phyloP scores from a whole-genome alignment of 495 filamentous ascomycete species.

The Neohortaea acidophila region DNA sequence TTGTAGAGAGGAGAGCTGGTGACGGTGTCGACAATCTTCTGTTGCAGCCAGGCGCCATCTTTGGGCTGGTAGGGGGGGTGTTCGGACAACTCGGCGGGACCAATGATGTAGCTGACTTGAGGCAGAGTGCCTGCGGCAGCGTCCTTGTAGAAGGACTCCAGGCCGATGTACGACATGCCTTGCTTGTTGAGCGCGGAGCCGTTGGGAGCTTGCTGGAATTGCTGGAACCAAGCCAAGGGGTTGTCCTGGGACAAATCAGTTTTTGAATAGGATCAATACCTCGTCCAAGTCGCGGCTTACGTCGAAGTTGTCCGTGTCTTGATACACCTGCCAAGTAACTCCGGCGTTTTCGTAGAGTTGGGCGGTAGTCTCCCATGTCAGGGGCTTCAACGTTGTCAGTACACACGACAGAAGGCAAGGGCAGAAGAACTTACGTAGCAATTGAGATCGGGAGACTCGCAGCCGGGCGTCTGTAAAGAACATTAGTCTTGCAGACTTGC shows the following conservation, averaged over 20 bases:
- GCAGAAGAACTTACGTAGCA: no score
- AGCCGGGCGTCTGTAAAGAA: no score
- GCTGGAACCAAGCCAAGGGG: slow-evolving; percentile 39
- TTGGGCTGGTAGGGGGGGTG: slow-evolving; percentile 39
- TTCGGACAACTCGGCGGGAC: slow-evolving; percentile 36
- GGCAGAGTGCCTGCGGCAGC: slow-evolving; percentile 39
- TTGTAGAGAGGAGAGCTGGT: slow-evolving; percentile 35
- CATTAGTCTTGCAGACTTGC: no score
- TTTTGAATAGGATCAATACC: neutral
- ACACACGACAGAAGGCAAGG: no score
- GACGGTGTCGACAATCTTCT: slow-evolving; percentile 38
- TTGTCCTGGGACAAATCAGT: slow-evolving; percentile 33
- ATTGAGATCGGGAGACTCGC: no score
- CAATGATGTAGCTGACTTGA: slow-evolving; percentile 38
- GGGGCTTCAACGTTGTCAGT: no score
- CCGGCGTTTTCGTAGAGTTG: slow-evolving; percentile 37
- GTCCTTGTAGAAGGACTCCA: slow-evolving; percentile 36
- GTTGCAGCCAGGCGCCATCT: slow-evolving; percentile 43
- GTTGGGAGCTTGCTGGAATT: slow-evolving; percentile 33
- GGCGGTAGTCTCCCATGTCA: no score
- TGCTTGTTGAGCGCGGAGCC: slow-evolving; percentile 29
- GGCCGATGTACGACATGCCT: slow-evolving; percentile 32
- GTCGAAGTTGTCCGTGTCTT: slow-evolving; percentile 41
- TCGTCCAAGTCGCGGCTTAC: neutral
- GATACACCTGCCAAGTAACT: slow-evolving; percentile 41